Base-by-base conservation (phyloP, 441 rosid species). In the Jatropha multifida region DNA sequence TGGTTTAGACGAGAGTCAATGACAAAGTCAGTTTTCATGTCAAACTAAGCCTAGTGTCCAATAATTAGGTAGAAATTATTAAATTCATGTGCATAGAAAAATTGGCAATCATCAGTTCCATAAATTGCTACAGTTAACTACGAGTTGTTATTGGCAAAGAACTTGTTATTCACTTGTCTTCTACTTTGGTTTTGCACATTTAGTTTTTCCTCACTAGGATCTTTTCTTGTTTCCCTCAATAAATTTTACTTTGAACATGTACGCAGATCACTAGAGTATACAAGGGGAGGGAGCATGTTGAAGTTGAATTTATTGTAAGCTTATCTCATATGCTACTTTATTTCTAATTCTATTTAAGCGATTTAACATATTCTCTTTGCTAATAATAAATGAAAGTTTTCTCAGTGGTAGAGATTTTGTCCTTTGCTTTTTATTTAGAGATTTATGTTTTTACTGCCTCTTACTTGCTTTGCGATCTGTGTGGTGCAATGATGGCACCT, bases 251-350 rank as follows among this genome's bases (percentile, higher is more conserved):
- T 13, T 63, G 11, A 77, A 77, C 58, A 71, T 73, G 42, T 76
- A 23, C 81, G 81, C 92, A 96, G 99, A 79, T 87, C 65, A 88
- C 92, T 77, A 88, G 99, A 80, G 79, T 94, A 77, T 88, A 87
- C 97, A 92, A 88, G 85, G 94, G 81, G 76, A 93, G 84, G 85
- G 98, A 94, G 81, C 98, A 96, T 74, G 98, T 88, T 68, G 99
- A 96, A 90, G 94, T 94, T 9, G 99, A 96, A 85, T 96, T 94
- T 84, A 85, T 90, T 81, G 99, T 94, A 81, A 91, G 99, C 77
- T 80, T 81, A 60, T 71, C 56, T 9, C 44, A 55, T 72, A 40
- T 72, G 63, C 59, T 79, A 7, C 73, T 78, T 73, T 71, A 64
- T 42, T 49, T 56, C 42, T 54, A 20, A 27, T 69, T 46, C 52